These are phyloP conservation scores for Pythium myriotylum DNA, from an alignment of 352 stramenopile species.

Conservation along the genomic window DNA sequence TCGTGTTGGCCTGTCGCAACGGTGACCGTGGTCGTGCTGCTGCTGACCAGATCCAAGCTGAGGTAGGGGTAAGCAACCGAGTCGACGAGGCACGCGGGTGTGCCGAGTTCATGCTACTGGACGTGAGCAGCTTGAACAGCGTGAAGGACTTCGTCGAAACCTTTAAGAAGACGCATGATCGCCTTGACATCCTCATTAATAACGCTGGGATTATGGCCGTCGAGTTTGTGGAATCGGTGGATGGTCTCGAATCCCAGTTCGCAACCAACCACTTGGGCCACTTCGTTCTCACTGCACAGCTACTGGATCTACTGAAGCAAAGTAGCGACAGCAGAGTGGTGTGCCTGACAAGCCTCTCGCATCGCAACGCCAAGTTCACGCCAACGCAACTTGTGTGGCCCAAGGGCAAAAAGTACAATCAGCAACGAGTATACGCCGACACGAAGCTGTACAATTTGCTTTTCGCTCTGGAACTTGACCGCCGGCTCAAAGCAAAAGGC, in stretches of 20 bases:
- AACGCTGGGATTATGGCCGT: conserved; percentile 7
- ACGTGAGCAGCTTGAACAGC: conserved; percentile 26
- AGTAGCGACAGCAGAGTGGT: conserved; percentile 25
- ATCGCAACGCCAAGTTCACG: conserved; percentile 36
- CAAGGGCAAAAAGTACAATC: conserved; percentile 33
- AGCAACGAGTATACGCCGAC: conserved; percentile 24
- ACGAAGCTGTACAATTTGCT: conserved; percentile 50
- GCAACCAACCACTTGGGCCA: conserved; percentile 18
- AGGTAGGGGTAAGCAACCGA: conserved; percentile 42
- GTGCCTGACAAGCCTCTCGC: conserved; percentile 44
- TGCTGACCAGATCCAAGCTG: conserved; percentile 23
- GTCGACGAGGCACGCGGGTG: neutral
- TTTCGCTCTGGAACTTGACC: conserved; percentile 45
- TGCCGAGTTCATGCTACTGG: conserved; percentile 21
- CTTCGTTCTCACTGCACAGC: conserved; percentile 29
- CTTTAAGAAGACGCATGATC: conserved; percentile 16
- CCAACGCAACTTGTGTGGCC: conserved; percentile 38
- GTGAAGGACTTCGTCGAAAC: conserved; percentile 21
- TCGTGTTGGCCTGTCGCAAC: conserved; percentile 57
- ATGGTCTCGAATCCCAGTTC: conserved; percentile 1
- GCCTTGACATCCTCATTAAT: conserved; percentile 29
- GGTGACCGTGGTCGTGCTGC: conserved; percentile 37
- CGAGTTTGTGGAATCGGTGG: neutral
- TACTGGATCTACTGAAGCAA: conserved; percentile 28
- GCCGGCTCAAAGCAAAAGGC: conserved; percentile 25